Evolutionary conservation across 1,284 basidiomycete genomes (phyloP), one percentile per base, ranked within the genome.

Genomic region (Sporisorium reilianum): DNA sequence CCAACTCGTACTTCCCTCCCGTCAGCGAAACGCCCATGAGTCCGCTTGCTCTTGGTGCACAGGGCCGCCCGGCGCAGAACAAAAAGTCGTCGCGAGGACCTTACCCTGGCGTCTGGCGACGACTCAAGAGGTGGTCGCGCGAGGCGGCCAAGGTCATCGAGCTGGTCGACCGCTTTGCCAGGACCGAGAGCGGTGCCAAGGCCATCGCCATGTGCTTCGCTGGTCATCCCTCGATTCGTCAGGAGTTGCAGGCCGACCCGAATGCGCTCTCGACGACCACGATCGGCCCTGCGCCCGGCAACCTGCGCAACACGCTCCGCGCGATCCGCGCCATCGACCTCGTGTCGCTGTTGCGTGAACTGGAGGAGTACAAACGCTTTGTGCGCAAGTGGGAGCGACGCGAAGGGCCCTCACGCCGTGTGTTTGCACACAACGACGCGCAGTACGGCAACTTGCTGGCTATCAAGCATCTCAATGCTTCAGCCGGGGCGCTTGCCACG

Each of bases 101-200:
- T 4, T 84, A 84, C 38, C 82, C 81, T 0, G 82, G 82, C 22
- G 80, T 84, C 10, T 84, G 82, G 82, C 75, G 82, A 20, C 62
- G 82, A 22, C 69, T 80, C 58, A 84, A 84, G 67, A 72, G 82
- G 20, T 84, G 82, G 82, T 75, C 76, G 26, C 66, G 80, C 30
- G 81, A 84, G 60, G 80, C 81, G 2, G 79, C 73, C 55, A 84
- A 84, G 42, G 79, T 83, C 8, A 48, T 84, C 12, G 79, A 77
- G 52, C 52, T 81, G 12, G 76, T 84, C 16, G 82, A 84, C 16
- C 42, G 44, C 14, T 83, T 82, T 30, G 64, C 64, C 9, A 52
- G 52, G 32, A 69, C 80, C 5, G 70, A 80, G 3, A 77, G 74
- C 45, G 82, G 82, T 26, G 53, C 57, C 22, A 78, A 60, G 42